phyloP scores from a whole-genome alignment of 352 stramenopile species.

The Halophytophthora batemanensis region DNA sequence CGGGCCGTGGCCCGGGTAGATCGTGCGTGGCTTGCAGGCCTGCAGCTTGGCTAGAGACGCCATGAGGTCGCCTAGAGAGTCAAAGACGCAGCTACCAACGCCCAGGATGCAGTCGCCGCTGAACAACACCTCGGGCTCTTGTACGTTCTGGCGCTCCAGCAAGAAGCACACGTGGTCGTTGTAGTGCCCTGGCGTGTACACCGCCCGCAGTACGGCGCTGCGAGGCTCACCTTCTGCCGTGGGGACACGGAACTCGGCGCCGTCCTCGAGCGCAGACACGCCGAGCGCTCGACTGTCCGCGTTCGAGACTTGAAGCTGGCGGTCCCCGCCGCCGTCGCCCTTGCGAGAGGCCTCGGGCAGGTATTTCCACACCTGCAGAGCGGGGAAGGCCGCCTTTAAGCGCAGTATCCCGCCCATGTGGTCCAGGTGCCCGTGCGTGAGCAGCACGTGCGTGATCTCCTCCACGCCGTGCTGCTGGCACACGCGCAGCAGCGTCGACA shows the following conservation, averaged over 20 bases:
- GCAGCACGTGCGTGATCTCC: conserved; percentile 72
- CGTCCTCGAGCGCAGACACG: conserved; percentile 36
- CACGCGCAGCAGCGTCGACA: conserved; percentile 36
- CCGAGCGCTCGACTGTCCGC: conserved; percentile 43
- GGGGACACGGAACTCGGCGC: conserved; percentile 36
- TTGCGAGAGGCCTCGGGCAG: conserved; percentile 23
- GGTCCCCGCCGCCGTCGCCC: conserved; percentile 28
- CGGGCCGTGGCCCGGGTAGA: conserved; percentile 77
- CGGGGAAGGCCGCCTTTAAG: conserved; percentile 49
- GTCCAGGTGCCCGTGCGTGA: conserved; percentile 89
- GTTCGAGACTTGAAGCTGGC: conserved; percentile 42
- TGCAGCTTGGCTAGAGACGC: conserved; percentile 55
- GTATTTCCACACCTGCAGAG: conserved; percentile 69
- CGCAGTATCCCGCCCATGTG: conserved; percentile 83
- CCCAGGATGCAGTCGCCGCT: conserved; percentile 86
- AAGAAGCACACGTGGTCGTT: conserved; percentile 85
- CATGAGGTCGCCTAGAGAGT: conserved; percentile 82
- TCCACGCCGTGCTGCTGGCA: conserved; percentile 38
- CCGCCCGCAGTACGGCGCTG: conserved; percentile 32
- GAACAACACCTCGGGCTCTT: conserved; percentile 43
- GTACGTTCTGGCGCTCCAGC: conserved; percentile 28
- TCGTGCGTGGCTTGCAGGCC: conserved; percentile 28
- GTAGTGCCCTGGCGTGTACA: conserved; percentile 85
- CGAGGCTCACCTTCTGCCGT: background rate
- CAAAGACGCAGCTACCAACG: conserved; percentile 82